Evolutionary conservation across 2,329 filamentous ascomycete genomes (phyloP).

Genomic region (Arthrocladium fulminans): DNA sequence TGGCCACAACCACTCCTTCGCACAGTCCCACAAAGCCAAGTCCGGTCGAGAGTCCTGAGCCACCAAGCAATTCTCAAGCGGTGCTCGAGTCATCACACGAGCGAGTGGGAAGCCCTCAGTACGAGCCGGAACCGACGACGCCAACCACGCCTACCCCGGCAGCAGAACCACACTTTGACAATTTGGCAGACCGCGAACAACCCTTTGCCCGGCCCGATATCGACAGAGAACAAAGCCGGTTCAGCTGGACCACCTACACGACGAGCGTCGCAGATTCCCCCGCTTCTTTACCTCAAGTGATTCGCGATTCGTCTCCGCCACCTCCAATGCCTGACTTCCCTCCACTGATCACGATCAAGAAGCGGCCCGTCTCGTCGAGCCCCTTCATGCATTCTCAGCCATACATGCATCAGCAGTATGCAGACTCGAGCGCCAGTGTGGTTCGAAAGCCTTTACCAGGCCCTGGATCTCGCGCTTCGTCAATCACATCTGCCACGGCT

Average conservation of each 20-base stretch:
- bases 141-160: constrained; percentile 45
- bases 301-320: constrained; percentile 30
- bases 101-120: constrained; percentile 3
- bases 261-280: constrained; percentile 38
- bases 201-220: background rate
- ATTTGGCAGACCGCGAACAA: no score
- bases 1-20: background rate
- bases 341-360: constrained; percentile 33
- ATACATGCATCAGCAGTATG: constrained; percentile 13
- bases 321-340: constrained; percentile 28
- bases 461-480: constrained; percentile 25
- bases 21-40: constrained; percentile 1
- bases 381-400: constrained; percentile 11
- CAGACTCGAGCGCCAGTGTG: constrained; percentile 17
- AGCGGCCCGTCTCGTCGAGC: constrained; percentile 27
- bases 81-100: background rate
- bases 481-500: constrained; percentile 36
- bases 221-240: constrained; percentile 40
- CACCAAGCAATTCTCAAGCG: background rate
- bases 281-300: constrained; percentile 31
- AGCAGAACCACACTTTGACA: constrained; percentile 48
- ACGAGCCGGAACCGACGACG: constrained; percentile 6
- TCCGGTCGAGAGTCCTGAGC: background rate
- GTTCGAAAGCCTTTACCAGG: constrained; percentile 27
- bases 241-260: constrained; percentile 55